Conservation (phyloP, 2,329 filamentous ascomycete genomes). For the Colletotrichum simmondsii region DNA sequence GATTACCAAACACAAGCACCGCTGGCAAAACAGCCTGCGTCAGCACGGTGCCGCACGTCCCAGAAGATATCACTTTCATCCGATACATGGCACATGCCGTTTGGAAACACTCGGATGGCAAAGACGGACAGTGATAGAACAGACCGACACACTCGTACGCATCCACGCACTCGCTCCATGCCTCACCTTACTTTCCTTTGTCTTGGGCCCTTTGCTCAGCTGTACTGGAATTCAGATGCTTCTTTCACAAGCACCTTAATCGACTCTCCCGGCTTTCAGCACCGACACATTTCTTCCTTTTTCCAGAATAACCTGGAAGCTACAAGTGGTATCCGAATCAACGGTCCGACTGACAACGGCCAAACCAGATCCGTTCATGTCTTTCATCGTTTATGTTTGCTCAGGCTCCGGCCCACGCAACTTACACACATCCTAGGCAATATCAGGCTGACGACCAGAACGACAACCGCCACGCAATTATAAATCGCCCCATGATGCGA, state of each 20-base stretch:
- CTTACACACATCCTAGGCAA: conserved; percentile 1
- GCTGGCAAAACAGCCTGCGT: conserved; percentile 13
- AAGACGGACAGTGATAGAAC: conserved; percentile 20
- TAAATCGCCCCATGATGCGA: neutral
- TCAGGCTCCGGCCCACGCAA: neutral
- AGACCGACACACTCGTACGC: neutral
- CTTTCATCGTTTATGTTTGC: neutral
- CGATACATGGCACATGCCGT: conserved; percentile 8
- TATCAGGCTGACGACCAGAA: neutral
- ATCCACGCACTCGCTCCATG: neutral
- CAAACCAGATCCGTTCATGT: neutral
- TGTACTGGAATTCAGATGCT: neutral
- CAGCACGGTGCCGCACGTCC: neutral
- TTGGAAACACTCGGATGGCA: neutral
- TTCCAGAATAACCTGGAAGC: conserved; percentile 31
- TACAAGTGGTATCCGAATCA: conserved; percentile 6
- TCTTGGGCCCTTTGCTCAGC: conserved; percentile 21
- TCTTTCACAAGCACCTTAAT: conserved; percentile 10
- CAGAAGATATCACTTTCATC: conserved; percentile 8
- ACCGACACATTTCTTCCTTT: conserved; percentile 8
- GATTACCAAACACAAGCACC: neutral
- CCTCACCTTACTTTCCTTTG: neutral
- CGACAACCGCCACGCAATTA: neutral
- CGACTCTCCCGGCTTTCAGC: neutral
- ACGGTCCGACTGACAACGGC: conserved; percentile 20